Evolutionary conservation across 768 basidiomycete species (phyloP), one percentile per base, ranked within the genome.

Genomic region (Leucocoprinus sp.): DNA sequence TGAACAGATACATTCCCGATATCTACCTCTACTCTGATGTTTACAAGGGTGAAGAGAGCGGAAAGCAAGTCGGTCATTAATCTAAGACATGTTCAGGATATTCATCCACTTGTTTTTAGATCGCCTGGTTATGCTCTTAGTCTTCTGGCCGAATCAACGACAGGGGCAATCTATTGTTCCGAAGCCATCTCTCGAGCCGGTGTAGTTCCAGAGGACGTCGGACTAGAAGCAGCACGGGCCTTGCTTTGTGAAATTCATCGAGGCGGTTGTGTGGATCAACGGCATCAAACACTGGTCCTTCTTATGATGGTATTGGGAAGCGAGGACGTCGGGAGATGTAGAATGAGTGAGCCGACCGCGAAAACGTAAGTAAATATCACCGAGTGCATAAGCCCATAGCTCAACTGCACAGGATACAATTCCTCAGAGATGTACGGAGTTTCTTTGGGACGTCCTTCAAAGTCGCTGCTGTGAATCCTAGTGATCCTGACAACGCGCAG

Each of bases 1-100:
- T 99, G 35, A 98, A 97, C 61, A 85, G 93, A 3, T 96, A 88
- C 61, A 96, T 98, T 48, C 95, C 96, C 28, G 96, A 99, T 60
- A 93, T 97, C 22, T 97, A 98, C 64, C 78, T 99, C 29, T 95
- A 97, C 61, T 95, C 96, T 3, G 96, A 99, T 52, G 93, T 97
- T 18, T 98, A 96, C 67, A 95, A 96, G 61, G 93, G 93, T 5
- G 88, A 90, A 14, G 96, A 98, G 51, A 93, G 91, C 53, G 95
- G 95, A 63, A 97, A 92, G 93, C 93, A 54, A 51, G 92, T 67
- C 4, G 0, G 27, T 42, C 6, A 6, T 22, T 8, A 11, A 14
- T 14, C 18, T 18, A 2, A 22, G n/a, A 22, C 22, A 3, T 9
- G 8, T 22, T 5, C 8, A 6, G 11, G n/a, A 9, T 22, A 23